A percentile compares a stretch with the other conserved stretches of the same genome.
Conservation (phyloP, 2,329 filamentous ascomycete species). For the Pyrenochaeta sp. region DNA sequence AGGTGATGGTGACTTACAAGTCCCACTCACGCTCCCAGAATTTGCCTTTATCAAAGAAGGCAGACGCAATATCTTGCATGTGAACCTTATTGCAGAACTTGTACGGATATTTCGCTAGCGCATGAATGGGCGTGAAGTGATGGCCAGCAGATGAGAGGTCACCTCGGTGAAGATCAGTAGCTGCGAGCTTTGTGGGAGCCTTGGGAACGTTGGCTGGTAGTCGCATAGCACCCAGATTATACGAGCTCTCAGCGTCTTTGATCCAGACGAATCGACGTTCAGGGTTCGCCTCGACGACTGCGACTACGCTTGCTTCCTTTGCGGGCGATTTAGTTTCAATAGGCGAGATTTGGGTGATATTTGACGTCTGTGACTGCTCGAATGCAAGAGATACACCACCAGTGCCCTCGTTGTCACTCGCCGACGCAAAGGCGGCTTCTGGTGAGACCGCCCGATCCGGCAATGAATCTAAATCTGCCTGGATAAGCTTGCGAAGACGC, state of each 20-base stretch:
- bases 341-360: conserved; percentile 17
- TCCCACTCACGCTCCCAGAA: conserved; percentile 74
- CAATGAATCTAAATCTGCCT: conserved; percentile 35
- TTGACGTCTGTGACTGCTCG: neutral
- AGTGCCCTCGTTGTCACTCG: conserved; percentile 21
- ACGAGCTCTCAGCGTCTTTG: conserved; percentile 30
- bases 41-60: conserved; percentile 66
- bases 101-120: conserved; percentile 67
- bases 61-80: conserved; percentile 59
- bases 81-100: conserved; percentile 63
- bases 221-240: conserved; percentile 25
- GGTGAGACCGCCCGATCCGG: conserved; percentile 25
- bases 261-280: conserved; percentile 35
- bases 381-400: conserved; percentile 33
- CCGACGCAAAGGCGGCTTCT: conserved; percentile 3
- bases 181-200: conserved; percentile 21
- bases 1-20: conserved; percentile 65
- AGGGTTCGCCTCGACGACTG: conserved; percentile 8
- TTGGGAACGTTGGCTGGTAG: neutral
- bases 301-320: conserved; percentile 1
- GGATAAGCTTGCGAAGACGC: conserved; percentile 28
- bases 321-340: neutral
- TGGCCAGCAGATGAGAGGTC: conserved; percentile 43
- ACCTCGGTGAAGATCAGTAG: conserved; percentile 32
- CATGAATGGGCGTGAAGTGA: conserved; percentile 53